phyloP scores from a whole-genome alignment of 2,329 filamentous ascomycete species.

The Cercospora canescens region DNA sequence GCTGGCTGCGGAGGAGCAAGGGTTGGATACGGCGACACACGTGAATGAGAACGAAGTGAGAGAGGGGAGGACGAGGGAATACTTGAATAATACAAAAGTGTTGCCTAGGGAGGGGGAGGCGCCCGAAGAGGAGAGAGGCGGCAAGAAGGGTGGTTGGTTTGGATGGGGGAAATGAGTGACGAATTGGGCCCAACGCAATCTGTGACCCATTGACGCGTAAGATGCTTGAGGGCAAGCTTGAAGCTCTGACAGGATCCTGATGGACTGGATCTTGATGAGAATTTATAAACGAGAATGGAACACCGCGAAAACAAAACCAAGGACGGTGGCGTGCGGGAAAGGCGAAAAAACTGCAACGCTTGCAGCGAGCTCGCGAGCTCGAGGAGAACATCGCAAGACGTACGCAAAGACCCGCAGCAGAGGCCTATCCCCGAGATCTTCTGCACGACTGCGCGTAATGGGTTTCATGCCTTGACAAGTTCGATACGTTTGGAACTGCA shows the following conservation, averaged over 20 bases:
- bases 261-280: not conserved
- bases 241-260: not conserved
- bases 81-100: constrained; percentile 11
- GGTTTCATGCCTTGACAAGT: not conserved
- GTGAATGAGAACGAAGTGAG: constrained; percentile 9
- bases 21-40: not conserved
- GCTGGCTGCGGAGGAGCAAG: constrained; percentile 39
- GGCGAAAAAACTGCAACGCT: not conserved
- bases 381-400: not conserved
- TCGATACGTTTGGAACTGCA: not conserved
- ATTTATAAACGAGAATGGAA: not conserved
- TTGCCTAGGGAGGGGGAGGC: not conserved
- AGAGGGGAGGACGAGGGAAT: constrained; percentile 8
- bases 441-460: not conserved
- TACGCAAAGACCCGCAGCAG: not conserved
- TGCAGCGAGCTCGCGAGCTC: not conserved
- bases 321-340: not conserved
- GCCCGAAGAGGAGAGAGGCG: not conserved
- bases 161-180: constrained; percentile 13
- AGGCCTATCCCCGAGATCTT: not conserved
- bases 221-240: not conserved
- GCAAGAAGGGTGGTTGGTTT: constrained; percentile 16
- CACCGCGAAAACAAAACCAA: not conserved
- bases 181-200: too few species aligned
- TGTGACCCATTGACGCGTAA: too few species aligned